A percentile compares a stretch with the other conserved stretches of the same genome.
Conservation (phyloP, 805 yeast genomes). For the Suhomyces faveliae region DNA sequence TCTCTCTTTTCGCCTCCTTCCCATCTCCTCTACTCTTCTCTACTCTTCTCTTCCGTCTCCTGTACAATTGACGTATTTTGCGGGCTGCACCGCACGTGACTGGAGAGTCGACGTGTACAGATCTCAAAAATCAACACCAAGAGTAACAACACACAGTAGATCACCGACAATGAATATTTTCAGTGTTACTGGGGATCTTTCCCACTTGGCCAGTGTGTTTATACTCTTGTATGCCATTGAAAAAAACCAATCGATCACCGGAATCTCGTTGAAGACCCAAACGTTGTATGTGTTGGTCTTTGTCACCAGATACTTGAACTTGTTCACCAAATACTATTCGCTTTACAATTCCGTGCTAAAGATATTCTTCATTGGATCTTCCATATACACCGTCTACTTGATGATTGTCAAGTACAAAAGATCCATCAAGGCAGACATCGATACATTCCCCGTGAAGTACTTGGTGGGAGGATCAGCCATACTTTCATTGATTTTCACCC, state of each 20-base stretch:
- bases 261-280: conserved; percentile 89
- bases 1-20: no score
- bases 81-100: conserved; percentile 3
- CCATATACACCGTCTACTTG: conserved; percentile 70
- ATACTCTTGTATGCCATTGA: conserved; percentile 72
- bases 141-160: conserved; percentile 5
- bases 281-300: conserved; percentile 72
- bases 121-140: not conserved
- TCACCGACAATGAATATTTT: conserved; percentile 37
- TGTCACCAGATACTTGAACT: conserved; percentile 68
- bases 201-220: conserved; percentile 78
- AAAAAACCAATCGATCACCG: conserved; percentile 64
- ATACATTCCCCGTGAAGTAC: conserved; percentile 71
- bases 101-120: not conserved
- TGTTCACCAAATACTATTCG: conserved; percentile 56
- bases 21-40: not conserved
- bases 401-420: conserved; percentile 61
- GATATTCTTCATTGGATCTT: conserved; percentile 71
- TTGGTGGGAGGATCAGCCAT: conserved; percentile 62
- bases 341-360: conserved; percentile 81
- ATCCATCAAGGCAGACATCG: conserved; percentile 60
- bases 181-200: conserved; percentile 63
- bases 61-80: conserved; percentile 48
- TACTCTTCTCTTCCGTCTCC: conserved; percentile 40
- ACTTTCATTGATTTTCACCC: conserved; percentile 58